These are phyloP conservation scores for Schwanniomyces etchellsii DNA, from an alignment of 1,139 yeast species.

Conservation along the genomic window DNA sequence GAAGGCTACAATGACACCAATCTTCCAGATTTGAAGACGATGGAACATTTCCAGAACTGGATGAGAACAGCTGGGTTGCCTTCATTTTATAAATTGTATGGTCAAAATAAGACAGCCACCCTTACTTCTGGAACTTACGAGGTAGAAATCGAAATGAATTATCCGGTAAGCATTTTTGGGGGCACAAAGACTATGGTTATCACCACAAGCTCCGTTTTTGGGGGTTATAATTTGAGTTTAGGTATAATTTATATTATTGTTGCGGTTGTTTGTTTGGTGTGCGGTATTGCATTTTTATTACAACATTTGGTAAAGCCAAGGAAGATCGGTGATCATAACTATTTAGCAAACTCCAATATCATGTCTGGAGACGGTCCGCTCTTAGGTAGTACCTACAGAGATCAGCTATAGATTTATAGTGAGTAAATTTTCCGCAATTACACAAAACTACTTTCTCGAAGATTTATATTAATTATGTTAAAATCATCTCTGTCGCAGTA, in stretches of 20 bases:
- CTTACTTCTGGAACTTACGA: constrained; percentile 56
- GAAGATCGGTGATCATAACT: constrained; percentile 41
- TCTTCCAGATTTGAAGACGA: constrained; percentile 52
- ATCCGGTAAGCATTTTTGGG: constrained; percentile 64
- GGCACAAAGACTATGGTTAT: constrained; percentile 66
- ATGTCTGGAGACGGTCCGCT: constrained; percentile 6
- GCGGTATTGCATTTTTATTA: constrained; percentile 40
- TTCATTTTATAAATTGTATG: constrained; percentile 59
- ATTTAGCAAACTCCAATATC: constrained; percentile 21
- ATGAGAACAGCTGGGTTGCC: constrained; percentile 82
- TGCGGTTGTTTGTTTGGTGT: constrained; percentile 46
- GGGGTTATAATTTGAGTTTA: constrained; percentile 64
- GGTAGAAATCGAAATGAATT: constrained; percentile 55
- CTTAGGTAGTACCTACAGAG: constrained; percentile 14
- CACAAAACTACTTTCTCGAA: no score
- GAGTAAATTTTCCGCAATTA: not conserved
- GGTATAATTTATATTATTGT: constrained; percentile 66
- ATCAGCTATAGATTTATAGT: constrained; percentile 17
- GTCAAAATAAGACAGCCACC: constrained; percentile 46
- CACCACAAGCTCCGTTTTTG: constrained; percentile 62
- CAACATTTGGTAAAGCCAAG: constrained; percentile 46
- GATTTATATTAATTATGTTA: no score
- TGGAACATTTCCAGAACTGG: constrained; percentile 80
- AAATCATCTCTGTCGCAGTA: no score
- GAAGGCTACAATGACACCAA: constrained; percentile 65